Evolutionary conservation across 2,329 filamentous ascomycete species (phyloP).

Genomic region (Byssochlamys sp.): DNA sequence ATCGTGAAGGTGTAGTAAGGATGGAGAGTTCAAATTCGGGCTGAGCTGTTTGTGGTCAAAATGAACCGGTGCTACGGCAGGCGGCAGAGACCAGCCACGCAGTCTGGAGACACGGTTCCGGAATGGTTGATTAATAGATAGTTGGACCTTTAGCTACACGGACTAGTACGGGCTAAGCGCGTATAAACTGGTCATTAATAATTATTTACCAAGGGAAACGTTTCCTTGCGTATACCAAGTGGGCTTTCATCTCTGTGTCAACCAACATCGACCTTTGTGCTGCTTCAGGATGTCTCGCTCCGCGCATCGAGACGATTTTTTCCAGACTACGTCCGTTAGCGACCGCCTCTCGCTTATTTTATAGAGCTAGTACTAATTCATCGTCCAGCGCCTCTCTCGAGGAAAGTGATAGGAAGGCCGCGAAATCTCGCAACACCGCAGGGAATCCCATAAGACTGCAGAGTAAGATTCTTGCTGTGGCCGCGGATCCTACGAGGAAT

Average conservation of each 20-base stretch:
- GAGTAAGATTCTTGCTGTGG: conserved; percentile 74
- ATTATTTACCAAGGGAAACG: background rate
- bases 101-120: background rate
- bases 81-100: background rate
- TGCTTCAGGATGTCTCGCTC: conserved; percentile 52
- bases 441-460: conserved; percentile 71
- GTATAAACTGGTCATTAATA: background rate
- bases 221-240: background rate
- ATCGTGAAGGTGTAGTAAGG: conserved; percentile 15
- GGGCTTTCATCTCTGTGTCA: background rate
- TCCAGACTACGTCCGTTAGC: conserved; percentile 70
- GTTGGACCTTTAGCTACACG: background rate
- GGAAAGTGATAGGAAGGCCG: conserved; percentile 53
- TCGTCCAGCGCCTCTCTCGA: conserved; percentile 37
- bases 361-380: conserved; percentile 7
- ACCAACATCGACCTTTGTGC: background rate
- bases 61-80: conserved; percentile 10
- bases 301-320: conserved; percentile 70
- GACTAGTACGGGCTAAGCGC: background rate
- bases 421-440: conserved; percentile 69
- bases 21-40: conserved; percentile 11
- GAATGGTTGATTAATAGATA: background rate
- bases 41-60: conserved; percentile 13
- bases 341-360: background rate
- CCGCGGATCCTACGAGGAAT: conserved; percentile 55